A percentile compares a stretch with the other conserved stretches of the same genome.
These are phyloP conservation scores for Excoecaria cochinchinensis DNA, from an alignment of 345 rosid species.

Conservation along the genomic window DNA sequence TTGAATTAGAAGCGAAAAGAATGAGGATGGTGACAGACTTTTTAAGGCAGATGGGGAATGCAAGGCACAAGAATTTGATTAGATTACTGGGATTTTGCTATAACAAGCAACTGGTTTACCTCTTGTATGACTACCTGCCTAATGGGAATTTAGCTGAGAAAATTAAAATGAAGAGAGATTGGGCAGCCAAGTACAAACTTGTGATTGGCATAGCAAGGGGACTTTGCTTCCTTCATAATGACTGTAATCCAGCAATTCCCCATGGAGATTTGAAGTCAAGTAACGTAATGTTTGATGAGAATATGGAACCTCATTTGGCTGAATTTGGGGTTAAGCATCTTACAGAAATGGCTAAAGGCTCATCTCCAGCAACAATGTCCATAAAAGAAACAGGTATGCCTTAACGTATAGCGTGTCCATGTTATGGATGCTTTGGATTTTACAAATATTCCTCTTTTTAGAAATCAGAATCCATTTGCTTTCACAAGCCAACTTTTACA, in stretches of 20 bases:
- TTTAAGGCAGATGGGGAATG: conserved; percentile 57
- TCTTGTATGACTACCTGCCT: conserved; percentile 72
- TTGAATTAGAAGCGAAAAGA: conserved; percentile 53
- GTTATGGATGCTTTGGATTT: neutral
- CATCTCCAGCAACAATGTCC: conserved; percentile 35
- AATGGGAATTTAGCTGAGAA: conserved; percentile 76
- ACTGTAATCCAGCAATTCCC: conserved; percentile 76
- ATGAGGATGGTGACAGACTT: conserved; percentile 41
- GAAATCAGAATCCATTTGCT: neutral
- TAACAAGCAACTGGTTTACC: conserved; percentile 63
- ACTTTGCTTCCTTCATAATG: conserved; percentile 85
- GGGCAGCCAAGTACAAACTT: conserved; percentile 60
- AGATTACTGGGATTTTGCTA: conserved; percentile 87
- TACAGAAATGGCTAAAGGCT: conserved; percentile 39
- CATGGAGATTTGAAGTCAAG: conserved; percentile 79
- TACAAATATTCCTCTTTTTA: neutral
- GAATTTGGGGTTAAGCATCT: conserved; percentile 67
- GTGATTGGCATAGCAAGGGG: conserved; percentile 78
- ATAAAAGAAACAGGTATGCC: conserved; percentile 37
- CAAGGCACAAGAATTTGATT: conserved; percentile 71
- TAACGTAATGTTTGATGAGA: conserved; percentile 61
- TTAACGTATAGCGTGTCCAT: neutral
- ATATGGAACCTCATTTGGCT: conserved; percentile 70
- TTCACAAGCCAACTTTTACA: conserved; percentile 15
- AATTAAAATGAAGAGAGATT: conserved; percentile 49